phyloP scores from a whole-genome alignment of 208 protist species.

The Strigomonas culicis region DNA sequence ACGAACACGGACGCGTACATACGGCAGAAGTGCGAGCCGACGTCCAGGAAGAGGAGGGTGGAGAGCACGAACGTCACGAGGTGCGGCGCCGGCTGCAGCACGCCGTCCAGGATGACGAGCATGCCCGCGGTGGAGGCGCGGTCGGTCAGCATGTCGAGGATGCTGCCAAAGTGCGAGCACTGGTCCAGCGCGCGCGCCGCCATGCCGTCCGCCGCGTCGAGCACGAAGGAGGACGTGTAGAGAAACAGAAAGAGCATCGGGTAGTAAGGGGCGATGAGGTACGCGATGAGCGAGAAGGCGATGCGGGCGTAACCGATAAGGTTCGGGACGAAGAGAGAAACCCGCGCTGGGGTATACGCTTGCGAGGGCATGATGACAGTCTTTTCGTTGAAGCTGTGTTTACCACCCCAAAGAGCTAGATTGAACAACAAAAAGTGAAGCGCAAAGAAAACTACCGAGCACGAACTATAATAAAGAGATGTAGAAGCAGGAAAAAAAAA shows the following conservation, averaged over 20 bases:
- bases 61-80: constrained; percentile 50
- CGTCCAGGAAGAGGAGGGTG: constrained; percentile 84
- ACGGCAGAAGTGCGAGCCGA: constrained; percentile 91
- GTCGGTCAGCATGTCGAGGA: constrained; percentile 95
- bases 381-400: not conserved
- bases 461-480: not conserved
- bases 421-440: constrained; percentile 4
- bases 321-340: constrained; percentile 89
- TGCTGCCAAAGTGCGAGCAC: constrained; percentile 89
- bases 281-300: constrained; percentile 60
- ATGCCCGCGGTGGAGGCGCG: constrained; percentile 88
- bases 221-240: constrained; percentile 79
- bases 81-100: constrained; percentile 64
- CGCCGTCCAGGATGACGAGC: constrained; percentile 79
- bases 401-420: not conserved
- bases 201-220: constrained; percentile 91
- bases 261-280: constrained; percentile 53
- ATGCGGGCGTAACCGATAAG: constrained; percentile 91
- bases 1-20: constrained; percentile 88
- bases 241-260: constrained; percentile 65
- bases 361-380: not conserved
- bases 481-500: not conserved
- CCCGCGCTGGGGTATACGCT: constrained; percentile 13
- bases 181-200: constrained; percentile 85
- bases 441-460: not conserved